phyloP scores from a whole-genome alignment of 2,329 filamentous ascomycete species.

The Fusarium equiseti region DNA sequence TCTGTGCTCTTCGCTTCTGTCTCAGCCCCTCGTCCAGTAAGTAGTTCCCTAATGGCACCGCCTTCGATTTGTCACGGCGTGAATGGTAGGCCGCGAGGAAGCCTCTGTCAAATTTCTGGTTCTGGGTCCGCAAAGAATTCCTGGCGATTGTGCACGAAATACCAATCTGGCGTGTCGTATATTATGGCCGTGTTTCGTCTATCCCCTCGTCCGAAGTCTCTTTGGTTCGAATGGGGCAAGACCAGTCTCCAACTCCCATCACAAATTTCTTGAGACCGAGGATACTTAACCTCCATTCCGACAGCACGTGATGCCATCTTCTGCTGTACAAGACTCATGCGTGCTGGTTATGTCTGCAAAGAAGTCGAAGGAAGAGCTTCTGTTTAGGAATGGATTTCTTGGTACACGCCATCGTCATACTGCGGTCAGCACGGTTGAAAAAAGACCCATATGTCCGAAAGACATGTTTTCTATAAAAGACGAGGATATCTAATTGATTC shows the following conservation, averaged over 20 bases:
- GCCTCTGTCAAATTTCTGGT: background rate
- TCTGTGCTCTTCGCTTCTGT: background rate
- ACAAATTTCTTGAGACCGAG: background rate
- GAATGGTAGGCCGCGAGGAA: background rate
- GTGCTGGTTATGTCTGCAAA: background rate
- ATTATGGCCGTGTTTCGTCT: background rate
- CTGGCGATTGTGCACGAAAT: background rate
- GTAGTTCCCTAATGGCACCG: background rate
- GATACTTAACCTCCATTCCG: background rate
- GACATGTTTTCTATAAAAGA: rapidly evolving
- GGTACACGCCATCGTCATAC: background rate
- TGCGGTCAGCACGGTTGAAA: no score
- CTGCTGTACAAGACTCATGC: background rate
- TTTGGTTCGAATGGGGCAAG: background rate
- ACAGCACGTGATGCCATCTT: background rate
- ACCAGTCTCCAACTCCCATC: background rate
- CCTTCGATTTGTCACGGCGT: background rate
- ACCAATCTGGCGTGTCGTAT: background rate
- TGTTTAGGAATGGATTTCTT: background rate
- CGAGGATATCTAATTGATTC: no score
- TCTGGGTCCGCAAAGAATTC: background rate
- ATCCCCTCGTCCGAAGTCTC: background rate
- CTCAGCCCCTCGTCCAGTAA: background rate
- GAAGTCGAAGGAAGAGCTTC: background rate
- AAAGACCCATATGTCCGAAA: no score